Conservation (phyloP, 2,329 filamentous ascomycete genomes). For the Aureobasidium melanogenum region DNA sequence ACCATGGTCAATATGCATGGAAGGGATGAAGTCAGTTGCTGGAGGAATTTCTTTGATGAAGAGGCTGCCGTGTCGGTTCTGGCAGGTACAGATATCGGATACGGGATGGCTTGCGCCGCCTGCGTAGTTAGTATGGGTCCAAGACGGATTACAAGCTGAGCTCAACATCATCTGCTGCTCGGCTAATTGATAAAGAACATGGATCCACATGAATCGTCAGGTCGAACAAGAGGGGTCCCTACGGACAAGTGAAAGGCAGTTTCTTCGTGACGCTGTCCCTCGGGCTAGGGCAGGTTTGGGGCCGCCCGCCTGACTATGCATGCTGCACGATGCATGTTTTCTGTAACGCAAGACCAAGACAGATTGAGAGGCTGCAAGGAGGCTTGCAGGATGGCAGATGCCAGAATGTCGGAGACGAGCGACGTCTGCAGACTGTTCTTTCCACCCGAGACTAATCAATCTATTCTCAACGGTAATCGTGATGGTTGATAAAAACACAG, state of each 20-base stretch:
- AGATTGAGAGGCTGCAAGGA: neutral
- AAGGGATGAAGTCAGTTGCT: constrained; percentile 1
- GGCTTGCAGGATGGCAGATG: neutral
- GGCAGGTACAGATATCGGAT: neutral
- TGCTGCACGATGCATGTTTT: constrained; percentile 2
- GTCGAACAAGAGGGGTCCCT: neutral
- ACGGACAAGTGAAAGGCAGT: neutral
- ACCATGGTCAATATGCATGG: constrained; percentile 1
- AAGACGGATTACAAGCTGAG: neutral
- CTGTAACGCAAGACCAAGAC: constrained; percentile 3
- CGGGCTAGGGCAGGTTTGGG: neutral
- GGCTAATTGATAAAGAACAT: neutral
- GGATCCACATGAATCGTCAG: neutral
- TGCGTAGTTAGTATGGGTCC: neutral
- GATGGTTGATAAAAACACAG: constrained; percentile 5
- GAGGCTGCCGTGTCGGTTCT: neutral
- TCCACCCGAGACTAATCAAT: neutral
- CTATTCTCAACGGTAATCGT: constrained; percentile 1
- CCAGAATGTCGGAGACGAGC: neutral
- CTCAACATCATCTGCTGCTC: neutral
- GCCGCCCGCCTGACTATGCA: constrained; percentile 6
- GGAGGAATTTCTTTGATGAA: neutral
- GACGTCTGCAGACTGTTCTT: neutral
- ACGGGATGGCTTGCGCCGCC: constrained; percentile 7
- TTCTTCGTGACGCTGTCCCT: neutral